Conservation (phyloP, 495 filamentous ascomycete genomes). For the Neurospora hispaniola region DNA sequence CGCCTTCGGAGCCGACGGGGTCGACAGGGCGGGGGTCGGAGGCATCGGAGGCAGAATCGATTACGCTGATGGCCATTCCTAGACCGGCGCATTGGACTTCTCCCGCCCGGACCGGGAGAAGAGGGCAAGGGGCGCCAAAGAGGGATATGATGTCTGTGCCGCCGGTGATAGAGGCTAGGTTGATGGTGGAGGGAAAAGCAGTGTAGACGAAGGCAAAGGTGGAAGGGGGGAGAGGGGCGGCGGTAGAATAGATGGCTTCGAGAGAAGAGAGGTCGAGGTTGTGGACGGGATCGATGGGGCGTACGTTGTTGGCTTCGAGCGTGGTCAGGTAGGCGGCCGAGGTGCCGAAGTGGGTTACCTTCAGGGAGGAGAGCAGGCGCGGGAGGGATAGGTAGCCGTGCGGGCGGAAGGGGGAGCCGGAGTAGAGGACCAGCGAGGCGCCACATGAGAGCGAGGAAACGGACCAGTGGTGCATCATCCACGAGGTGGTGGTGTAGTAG, state of each 20-base stretch:
- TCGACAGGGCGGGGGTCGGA: constrained; percentile 29
- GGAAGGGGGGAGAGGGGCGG: constrained; percentile 80
- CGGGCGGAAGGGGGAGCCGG: constrained; percentile 73
- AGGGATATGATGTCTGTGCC: constrained; percentile 92
- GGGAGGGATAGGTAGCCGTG: constrained; percentile 34
- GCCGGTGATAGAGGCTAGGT: constrained; percentile 76
- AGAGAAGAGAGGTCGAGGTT: constrained; percentile 46
- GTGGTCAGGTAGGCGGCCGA: constrained; percentile 87
- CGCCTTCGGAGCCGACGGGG: constrained; percentile 59
- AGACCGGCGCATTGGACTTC: constrained; percentile 87
- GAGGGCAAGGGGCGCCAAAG: constrained; percentile 76
- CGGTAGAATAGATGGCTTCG: constrained; percentile 84
- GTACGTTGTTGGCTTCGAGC: constrained; percentile 68
- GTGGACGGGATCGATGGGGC: constrained; percentile 42
- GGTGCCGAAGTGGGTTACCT: constrained; percentile 85
- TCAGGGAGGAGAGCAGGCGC: constrained; percentile 27
- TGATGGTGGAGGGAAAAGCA: constrained; percentile 62
- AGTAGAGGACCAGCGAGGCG: constrained; percentile 73
- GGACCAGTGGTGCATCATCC: constrained; percentile 99
- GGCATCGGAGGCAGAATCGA: constrained; percentile 47
- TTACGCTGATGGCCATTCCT: constrained; percentile 79
- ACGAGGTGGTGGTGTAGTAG: constrained; percentile 80
- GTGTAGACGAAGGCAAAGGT: constrained; percentile 85
- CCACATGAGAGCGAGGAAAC: constrained; percentile 72
- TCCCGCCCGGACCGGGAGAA: constrained; percentile 75